Base-by-base conservation (phyloP, 192 early-diverging fungal genomes). In the Funneliformis geosporum region DNA sequence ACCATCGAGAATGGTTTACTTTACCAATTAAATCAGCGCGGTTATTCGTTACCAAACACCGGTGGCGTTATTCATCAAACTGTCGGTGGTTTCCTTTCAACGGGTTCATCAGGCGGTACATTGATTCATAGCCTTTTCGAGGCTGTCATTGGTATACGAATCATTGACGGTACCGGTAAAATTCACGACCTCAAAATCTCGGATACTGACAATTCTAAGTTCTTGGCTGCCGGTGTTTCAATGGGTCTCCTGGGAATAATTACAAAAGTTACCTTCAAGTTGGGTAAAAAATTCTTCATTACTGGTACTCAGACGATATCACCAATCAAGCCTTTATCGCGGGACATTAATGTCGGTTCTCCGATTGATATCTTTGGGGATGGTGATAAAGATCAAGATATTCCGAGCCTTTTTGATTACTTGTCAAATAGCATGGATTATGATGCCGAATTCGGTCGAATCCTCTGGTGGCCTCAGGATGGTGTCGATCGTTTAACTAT, bases 21-120 rank as follows among this genome's bases (percentile, higher is more conserved):
- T 64, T 64, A 64, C n/a, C 4, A 21, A 21, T 21, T 64, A 12
- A 11, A 64, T 4, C 9, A 64, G 7, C 16, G 16, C n/a, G 61
- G 61, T 21, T 64, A 14, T 64, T 12, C 61, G 14, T 11, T 64
- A 6, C 61, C 61, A 21, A 21, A 0, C n/a, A 12, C n/a, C n/a
- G 61, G 61, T 64, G 61, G 61, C 4, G n/a, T 64, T 64, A 21
- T 21, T 21, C 61, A 64, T 64, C 61, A 64, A 64, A 64, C 61
- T 28, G 23, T 64, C n/a, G 61, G 61, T 6, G 61, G 61, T 21
- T 64, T 64, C n/a, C 61, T 64, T 7, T 64, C 61, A 64, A 64
- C 61, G 61, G 61, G 61, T 21, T 64, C 61, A 4, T 64, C 61
- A 21, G 61, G 61, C 8, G 61, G 61, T 21, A 21, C 61, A 25